phyloP scores from a whole-genome alignment of 2,329 filamentous ascomycete genomes.

The Penicillium polonicum region DNA sequence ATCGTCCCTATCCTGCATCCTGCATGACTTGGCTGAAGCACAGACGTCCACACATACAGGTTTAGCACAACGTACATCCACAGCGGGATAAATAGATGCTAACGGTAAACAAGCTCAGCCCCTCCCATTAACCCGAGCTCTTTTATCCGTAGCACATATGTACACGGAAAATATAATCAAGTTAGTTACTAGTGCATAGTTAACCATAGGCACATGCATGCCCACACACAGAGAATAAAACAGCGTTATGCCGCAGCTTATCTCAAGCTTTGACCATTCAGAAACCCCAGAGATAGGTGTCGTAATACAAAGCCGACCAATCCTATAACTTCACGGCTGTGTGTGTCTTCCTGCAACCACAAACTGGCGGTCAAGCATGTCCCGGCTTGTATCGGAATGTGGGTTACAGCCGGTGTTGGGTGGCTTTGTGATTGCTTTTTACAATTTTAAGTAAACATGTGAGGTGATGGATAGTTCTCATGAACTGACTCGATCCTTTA shows the following conservation, averaged over 20 bases:
- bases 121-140: not conserved
- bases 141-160: not conserved
- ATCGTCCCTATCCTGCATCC: slow-evolving; percentile 8
- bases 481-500: not conserved
- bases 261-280: slow-evolving; percentile 4
- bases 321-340: not conserved
- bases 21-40: slow-evolving; percentile 10
- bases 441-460: not conserved
- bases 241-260: slow-evolving; percentile 2
- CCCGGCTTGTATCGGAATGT: not conserved
- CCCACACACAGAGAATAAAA: not conserved
- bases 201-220: not conserved
- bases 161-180: not conserved
- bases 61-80: slow-evolving; percentile 4
- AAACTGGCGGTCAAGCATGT: slow-evolving; percentile 11
- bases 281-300: not conserved
- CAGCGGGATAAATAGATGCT: not conserved
- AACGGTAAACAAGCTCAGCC: not conserved
- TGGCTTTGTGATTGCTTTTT: not conserved
- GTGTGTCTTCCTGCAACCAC: slow-evolving; percentile 4
- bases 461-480: not conserved
- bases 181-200: not conserved
- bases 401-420: not conserved
- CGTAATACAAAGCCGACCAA: slow-evolving; percentile 1
- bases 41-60: slow-evolving; percentile 4